A percentile compares a stretch with the other conserved stretches of the same genome.
phyloP scores from a whole-genome alignment of 129 eudicot genomes.

The Flaveria robusta region DNA sequence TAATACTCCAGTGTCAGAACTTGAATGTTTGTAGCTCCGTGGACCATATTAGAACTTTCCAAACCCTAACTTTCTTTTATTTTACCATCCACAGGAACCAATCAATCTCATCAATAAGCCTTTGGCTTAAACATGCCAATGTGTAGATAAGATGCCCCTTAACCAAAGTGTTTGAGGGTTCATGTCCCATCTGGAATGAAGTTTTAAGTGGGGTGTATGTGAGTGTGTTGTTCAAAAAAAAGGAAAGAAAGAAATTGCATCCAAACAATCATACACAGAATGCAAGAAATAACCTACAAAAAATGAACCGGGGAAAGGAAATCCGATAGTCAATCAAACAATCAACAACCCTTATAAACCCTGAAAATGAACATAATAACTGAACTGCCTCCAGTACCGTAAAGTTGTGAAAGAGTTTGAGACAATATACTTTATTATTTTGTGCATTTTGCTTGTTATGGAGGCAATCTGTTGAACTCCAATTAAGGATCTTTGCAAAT shows the following conservation, averaged over 20 bases:
- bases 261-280: conserved; percentile 1
- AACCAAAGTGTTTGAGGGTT: background rate
- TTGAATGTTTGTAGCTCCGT: background rate
- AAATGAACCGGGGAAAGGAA: background rate
- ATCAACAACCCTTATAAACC: background rate
- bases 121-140: background rate
- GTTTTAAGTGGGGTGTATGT: background rate
- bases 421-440: background rate
- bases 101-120: background rate
- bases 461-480: background rate
- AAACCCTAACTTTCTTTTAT: background rate
- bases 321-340: background rate
- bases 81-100: background rate
- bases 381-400: background rate
- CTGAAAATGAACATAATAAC: background rate
- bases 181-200: background rate
- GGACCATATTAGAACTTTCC: background rate
- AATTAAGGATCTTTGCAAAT: background rate
- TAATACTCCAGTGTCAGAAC: background rate
- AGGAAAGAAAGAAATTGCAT: background rate
- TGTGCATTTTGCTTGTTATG: background rate
- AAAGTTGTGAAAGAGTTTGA: background rate
- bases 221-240: background rate
- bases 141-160: background rate
- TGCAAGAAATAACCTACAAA: conserved; percentile 7